phyloP scores from a whole-genome alignment of 495 filamentous ascomycete genomes.

The Lasiosphaeris hirsuta region DNA sequence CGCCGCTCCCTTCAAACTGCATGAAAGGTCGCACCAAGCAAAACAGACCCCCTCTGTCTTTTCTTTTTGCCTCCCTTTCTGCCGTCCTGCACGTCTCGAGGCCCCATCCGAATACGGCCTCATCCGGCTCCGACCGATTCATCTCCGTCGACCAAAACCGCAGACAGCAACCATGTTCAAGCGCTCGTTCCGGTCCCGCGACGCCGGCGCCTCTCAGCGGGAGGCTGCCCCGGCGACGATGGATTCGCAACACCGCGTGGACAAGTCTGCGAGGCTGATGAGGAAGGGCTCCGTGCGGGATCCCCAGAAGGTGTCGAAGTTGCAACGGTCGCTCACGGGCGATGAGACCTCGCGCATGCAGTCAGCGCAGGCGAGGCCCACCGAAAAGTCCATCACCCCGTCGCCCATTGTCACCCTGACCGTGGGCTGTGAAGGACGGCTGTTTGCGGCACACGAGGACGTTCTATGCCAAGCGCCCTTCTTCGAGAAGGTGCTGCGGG shows the following conservation, averaged over 20 bases:
- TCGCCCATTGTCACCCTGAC: conserved; percentile 81
- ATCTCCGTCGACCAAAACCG: conserved; percentile 20
- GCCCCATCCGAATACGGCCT: conserved; percentile 16
- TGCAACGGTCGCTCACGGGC: conserved; percentile 53
- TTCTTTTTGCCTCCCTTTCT: conserved; percentile 29
- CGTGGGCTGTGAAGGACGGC: conserved; percentile 73
- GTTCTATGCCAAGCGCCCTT: conserved; percentile 79
- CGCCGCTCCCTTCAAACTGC: conserved; percentile 44
- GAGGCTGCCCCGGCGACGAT: conserved; percentile 28
- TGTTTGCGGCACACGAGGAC: conserved; percentile 90
- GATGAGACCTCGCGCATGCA: conserved; percentile 28
- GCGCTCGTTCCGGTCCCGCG: conserved; percentile 72
- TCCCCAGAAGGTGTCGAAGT: conserved; percentile 66
- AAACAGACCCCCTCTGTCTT: conserved; percentile 18
- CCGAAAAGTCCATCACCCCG: conserved; percentile 39
- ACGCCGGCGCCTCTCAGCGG: conserved; percentile 32
- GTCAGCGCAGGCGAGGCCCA: conserved; percentile 45
- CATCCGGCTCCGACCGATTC: conserved; percentile 18
- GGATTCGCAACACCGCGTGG: conserved; percentile 57
- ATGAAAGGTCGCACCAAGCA: conserved; percentile 18
- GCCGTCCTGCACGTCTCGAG: conserved; percentile 32
- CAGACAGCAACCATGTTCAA: conserved; percentile 68
- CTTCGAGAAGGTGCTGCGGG: conserved; percentile 62
- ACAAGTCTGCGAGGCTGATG: conserved; percentile 76
- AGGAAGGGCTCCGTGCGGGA: conserved; percentile 63